Percentiles rank a stretch among this genome's conserved stretches.
Conservation (phyloP, 139 green algal genomes). For the Pseudopediastrum boryanum region DNA sequence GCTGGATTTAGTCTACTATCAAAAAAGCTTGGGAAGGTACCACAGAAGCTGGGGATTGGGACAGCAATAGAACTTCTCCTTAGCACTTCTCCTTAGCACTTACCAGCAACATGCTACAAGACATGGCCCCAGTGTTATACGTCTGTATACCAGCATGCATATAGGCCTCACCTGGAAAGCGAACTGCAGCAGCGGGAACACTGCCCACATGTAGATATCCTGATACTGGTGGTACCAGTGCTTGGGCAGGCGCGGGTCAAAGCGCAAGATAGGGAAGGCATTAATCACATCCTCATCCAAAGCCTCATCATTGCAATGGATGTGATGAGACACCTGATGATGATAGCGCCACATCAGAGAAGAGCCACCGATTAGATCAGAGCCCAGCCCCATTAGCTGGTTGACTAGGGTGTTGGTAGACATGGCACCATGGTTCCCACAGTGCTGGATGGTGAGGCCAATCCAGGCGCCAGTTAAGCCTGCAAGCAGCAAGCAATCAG, state of each 20-base stretch:
- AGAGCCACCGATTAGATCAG: constrained; percentile 82
- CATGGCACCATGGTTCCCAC: constrained; percentile 91
- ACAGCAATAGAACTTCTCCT: no score
- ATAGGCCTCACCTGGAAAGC: constrained; percentile 79
- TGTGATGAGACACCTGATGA: constrained; percentile 88
- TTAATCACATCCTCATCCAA: constrained; percentile 86
- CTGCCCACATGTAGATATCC: constrained; percentile 87
- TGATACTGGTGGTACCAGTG: constrained; percentile 82
- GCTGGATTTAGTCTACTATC: no score
- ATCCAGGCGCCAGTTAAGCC: constrained; percentile 82
- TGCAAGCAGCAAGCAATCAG: constrained; percentile 9
- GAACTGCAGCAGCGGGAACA: constrained; percentile 81
- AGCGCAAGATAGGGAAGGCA: constrained; percentile 77
- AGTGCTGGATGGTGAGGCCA: constrained; percentile 73
- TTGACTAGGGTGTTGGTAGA: constrained; percentile 76
- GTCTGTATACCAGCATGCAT: no score
- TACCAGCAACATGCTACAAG: no score
- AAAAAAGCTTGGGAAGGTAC: no score
- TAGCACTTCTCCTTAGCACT: no score
- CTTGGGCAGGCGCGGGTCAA: constrained; percentile 73
- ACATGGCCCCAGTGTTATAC: no score
- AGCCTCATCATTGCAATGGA: constrained; percentile 90
- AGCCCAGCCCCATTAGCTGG: constrained; percentile 65
- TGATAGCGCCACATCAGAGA: constrained; percentile 88
- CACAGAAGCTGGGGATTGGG: no score